phyloP scores from a whole-genome alignment of 306 rosid species.

The Dicorynia guianensis region DNA sequence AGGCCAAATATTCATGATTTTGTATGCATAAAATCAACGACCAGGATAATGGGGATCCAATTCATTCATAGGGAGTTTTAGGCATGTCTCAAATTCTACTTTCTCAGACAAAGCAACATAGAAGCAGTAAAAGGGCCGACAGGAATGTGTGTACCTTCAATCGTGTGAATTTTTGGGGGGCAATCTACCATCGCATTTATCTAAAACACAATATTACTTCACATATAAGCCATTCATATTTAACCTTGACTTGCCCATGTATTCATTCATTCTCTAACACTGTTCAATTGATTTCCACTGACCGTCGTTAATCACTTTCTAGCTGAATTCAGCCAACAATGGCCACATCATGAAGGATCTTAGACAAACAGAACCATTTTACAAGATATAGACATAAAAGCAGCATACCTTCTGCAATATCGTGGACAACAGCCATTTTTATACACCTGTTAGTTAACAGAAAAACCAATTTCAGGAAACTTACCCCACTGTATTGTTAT shows the following conservation, averaged over 20 bases:
- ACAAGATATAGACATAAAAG: conserved; percentile 15
- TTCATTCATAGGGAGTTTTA: neutral
- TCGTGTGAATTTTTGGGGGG: neutral
- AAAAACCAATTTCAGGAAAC: conserved; percentile 22
- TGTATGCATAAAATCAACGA: conserved; percentile 12
- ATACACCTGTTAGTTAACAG: conserved; percentile 67
- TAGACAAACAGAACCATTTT: neutral
- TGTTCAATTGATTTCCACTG: neutral
- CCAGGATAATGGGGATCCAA: neutral
- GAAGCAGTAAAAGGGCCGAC: neutral
- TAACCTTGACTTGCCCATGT: neutral
- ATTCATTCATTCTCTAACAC: conserved; percentile 18
- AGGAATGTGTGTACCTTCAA: neutral
- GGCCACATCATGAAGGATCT: conserved; percentile 13
- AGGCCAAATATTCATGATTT: neutral
- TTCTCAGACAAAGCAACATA: neutral
- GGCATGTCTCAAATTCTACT: conserved; percentile 4
- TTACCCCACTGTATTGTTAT: neutral
- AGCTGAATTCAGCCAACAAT: conserved; percentile 7
- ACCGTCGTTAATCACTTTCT: neutral
- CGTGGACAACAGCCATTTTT: conserved; percentile 94
- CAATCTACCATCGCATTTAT: conserved; percentile 22
- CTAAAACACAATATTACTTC: neutral
- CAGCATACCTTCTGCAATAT: conserved; percentile 81
- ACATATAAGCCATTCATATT: neutral